phyloP scores from a whole-genome alignment of 108 stramenopile species.

The Aureococcus anophagefferens region DNA sequence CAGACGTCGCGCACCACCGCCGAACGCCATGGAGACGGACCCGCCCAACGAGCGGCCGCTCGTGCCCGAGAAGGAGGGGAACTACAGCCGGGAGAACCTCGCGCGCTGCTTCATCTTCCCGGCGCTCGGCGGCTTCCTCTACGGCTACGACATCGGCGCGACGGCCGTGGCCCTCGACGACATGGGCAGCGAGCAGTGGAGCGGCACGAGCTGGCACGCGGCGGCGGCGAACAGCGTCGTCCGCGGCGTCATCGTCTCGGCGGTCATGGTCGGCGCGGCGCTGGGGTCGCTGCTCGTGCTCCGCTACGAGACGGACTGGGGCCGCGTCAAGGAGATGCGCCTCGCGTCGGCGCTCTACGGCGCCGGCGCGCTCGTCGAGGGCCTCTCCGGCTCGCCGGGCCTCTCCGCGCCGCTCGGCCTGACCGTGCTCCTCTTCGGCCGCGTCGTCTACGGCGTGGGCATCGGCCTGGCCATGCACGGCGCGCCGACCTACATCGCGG shows the following conservation, averaged over 20 bases:
- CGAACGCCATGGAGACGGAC: no score
- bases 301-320: not conserved
- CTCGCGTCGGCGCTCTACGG: constrained; percentile 4
- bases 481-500: constrained; percentile 65
- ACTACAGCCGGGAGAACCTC: no score
- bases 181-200: constrained; percentile 7
- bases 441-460: constrained; percentile 20
- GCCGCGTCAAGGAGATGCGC: not conserved
- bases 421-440: no score
- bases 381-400: not conserved
- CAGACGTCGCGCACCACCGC: no score
- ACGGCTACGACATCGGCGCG: constrained; percentile 55
- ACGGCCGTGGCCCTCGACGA: constrained; percentile 36
- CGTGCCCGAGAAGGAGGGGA: no score
- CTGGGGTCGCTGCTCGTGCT: no score
- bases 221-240: no score
- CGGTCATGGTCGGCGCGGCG: no score
- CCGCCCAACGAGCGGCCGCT: no score
- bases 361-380: not conserved
- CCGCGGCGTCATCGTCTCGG: no score
- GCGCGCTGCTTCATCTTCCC: constrained; percentile 32
- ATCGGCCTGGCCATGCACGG: constrained; percentile 62
- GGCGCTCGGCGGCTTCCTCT: constrained; percentile 44
- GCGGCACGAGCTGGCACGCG: no score
- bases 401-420: not conserved